Evolutionary conservation across 2,329 filamentous ascomycete species (phyloP).

Genomic region (Harringtonia aguacate): DNA sequence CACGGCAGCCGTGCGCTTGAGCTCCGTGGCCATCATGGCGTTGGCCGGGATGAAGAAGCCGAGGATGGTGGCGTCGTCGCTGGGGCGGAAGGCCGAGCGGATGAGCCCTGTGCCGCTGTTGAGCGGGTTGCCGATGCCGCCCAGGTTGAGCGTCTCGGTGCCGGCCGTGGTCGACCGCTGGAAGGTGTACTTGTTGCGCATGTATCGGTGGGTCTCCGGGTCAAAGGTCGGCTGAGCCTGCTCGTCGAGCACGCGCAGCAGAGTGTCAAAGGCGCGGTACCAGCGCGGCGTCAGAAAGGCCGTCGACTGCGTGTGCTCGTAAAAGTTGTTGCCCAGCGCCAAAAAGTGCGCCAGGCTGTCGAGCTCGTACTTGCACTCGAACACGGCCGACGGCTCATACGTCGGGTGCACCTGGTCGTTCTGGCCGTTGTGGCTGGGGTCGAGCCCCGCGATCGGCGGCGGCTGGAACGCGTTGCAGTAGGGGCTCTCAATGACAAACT

Average conservation of each 20-base stretch:
- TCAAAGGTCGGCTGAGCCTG: constrained; percentile 79
- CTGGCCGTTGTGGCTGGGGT: constrained; percentile 64
- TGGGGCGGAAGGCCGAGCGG: constrained; percentile 85
- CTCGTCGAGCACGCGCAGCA: constrained; percentile 64
- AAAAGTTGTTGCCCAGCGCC: constrained; percentile 74
- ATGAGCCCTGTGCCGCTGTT: constrained; percentile 76
- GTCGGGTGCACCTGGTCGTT: constrained; percentile 74
- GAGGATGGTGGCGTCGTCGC: constrained; percentile 87
- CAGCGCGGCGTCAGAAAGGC: constrained; percentile 72
- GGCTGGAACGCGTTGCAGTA: constrained; percentile 99
- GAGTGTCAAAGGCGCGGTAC: constrained; percentile 63
- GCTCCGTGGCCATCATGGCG: constrained; percentile 88
- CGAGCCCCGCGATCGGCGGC: constrained; percentile 68
- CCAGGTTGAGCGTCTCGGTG: constrained; percentile 80
- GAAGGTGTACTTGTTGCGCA: constrained; percentile 77
- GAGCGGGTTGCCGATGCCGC: constrained; percentile 82
- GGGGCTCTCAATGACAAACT: constrained; percentile 87
- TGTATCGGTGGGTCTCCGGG: constrained; percentile 49
- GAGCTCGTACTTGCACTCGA: constrained; percentile 98
- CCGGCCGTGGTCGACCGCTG: constrained; percentile 68
- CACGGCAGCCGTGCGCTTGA: constrained; percentile 62
- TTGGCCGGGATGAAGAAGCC: constrained; percentile 94
- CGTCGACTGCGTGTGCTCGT: constrained; percentile 65
- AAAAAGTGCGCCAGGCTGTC: constrained; percentile 92
- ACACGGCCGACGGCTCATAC: constrained; percentile 77